Evolutionary conservation across 2,329 filamentous ascomycete species (phyloP).

Genomic region (Hypoxylon sp.): DNA sequence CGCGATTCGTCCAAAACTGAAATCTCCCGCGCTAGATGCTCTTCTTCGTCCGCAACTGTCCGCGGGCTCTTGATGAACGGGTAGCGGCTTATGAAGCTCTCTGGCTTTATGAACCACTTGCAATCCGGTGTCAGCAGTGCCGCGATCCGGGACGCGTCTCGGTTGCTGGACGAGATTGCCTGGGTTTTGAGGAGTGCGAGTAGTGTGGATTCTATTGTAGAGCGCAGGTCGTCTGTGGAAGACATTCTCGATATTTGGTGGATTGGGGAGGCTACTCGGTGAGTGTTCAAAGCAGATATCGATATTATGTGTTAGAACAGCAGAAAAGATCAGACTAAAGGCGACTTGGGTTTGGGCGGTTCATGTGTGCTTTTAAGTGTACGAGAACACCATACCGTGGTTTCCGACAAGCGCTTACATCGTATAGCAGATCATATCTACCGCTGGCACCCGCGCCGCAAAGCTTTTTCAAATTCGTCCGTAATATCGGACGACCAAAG

Average conservation of each 20-base stretch:
- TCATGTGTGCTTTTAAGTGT: not conserved
- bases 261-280: not conserved
- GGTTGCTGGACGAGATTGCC: not conserved
- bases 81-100: constrained; percentile 8
- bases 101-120: constrained; percentile 8
- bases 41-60: constrained; percentile 17
- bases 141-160: constrained; percentile 8
- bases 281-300: not conserved
- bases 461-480: not conserved
- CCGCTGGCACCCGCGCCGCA: not conserved
- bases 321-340: not conserved
- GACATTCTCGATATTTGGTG: constrained; percentile 16
- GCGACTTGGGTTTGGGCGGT: too few relatives aligned
- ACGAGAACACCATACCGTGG: not conserved
- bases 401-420: not conserved
- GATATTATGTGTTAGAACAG: not conserved
- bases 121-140: constrained; percentile 9
- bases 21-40: constrained; percentile 13
- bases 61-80: constrained; percentile 13
- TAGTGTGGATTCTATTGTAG: constrained; percentile 24
- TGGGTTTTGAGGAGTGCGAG: constrained; percentile 9
- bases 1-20: constrained; percentile 2
- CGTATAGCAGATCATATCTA: not conserved
- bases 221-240: constrained; percentile 18
- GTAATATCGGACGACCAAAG: not conserved